These are phyloP conservation scores for Psidium guajava DNA, from an alignment of 345 rosid genomes.

Conservation along the genomic window DNA sequence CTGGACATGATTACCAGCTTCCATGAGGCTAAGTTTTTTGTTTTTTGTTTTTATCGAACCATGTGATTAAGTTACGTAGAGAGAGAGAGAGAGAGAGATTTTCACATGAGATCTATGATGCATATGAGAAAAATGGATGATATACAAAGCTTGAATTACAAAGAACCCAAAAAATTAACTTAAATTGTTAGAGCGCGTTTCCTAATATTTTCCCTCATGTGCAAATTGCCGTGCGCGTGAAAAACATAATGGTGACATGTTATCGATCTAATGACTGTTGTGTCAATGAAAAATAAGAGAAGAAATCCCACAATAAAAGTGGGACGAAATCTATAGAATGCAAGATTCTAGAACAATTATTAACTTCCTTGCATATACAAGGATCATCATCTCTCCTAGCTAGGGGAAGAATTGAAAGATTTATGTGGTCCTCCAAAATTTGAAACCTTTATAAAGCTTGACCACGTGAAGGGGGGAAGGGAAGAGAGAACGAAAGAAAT, in stretches of 20 bases:
- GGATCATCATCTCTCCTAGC: background rate
- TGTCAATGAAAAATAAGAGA: background rate
- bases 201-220: background rate
- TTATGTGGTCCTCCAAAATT: background rate
- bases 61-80: background rate
- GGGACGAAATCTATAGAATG: background rate
- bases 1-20: background rate
- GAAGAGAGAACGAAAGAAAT: background rate
- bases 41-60: background rate
- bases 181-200: background rate
- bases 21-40: too few species aligned
- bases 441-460: background rate
- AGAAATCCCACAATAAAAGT: fast-evolving
- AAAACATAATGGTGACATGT: background rate
- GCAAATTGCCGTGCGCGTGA: background rate
- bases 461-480: background rate
- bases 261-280: background rate
- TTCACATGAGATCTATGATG: background rate
- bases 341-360: background rate
- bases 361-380: background rate
- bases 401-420: background rate
- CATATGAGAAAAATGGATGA: background rate
- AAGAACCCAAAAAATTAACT: background rate
- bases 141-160: background rate
- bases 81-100: background rate